Evolutionary conservation across 345 rosid species (phyloP).

Genomic region (Citrus australasica): DNA sequence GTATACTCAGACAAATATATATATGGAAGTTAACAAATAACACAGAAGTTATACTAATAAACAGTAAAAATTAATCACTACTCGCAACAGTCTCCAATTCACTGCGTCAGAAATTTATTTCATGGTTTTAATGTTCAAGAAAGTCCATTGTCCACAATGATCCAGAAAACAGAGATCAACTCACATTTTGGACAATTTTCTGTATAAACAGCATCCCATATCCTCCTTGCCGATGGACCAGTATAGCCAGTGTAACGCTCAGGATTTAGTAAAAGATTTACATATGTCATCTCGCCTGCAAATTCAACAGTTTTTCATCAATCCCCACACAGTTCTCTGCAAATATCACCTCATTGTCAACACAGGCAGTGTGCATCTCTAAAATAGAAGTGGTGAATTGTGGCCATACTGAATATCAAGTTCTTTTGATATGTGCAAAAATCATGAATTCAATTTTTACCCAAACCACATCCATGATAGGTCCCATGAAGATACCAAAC

Average conservation of each 20-base stretch:
- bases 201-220: constrained; percentile 62
- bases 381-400: neutral
- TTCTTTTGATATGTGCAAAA: neutral
- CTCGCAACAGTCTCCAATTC: no score
- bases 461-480: no score
- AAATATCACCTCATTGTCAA: neutral
- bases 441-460: neutral
- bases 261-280: constrained; percentile 57
- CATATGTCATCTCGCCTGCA: constrained; percentile 60
- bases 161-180: neutral
- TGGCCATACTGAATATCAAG: neutral
- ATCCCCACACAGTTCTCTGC: neutral
- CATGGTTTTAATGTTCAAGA: no score
- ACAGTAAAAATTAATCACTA: no score
- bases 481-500: no score
- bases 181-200: constrained; percentile 65
- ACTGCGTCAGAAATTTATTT: no score
- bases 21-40: no score
- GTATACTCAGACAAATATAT: no score
- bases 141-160: no score
- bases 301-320: neutral
- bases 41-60: no score
- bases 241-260: constrained; percentile 59
- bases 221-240: constrained; percentile 65
- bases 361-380: neutral